A percentile compares a stretch with the other conserved stretches of the same genome.
These are phyloP conservation scores for Tremellales sp. DNA, from an alignment of 1,284 basidiomycete genomes.

Conservation along the genomic window DNA sequence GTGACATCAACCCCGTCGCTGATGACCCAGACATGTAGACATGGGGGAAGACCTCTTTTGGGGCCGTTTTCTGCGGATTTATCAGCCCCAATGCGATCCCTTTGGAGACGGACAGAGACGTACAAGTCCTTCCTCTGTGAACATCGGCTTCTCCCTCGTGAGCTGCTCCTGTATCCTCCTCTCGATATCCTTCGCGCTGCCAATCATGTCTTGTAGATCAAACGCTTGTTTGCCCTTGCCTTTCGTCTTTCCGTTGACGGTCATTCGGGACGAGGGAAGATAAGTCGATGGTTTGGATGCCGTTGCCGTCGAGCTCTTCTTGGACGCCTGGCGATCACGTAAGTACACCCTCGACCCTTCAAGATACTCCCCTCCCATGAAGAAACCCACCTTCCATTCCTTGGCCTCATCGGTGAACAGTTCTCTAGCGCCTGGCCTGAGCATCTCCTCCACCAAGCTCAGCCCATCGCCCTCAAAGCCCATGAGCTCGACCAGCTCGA, in stretches of 20 bases:
- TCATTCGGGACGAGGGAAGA: slow-evolving; percentile 23
- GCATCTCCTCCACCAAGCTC: slow-evolving; percentile 41
- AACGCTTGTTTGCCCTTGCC: slow-evolving; percentile 31
- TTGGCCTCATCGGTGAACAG: too few species aligned
- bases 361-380: too few species aligned
- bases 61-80: background rate
- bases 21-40: slow-evolving; percentile 73
- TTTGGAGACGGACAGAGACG: too few species aligned
- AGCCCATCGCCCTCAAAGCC: slow-evolving; percentile 69
- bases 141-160: slow-evolving; percentile 34
- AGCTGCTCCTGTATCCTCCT: slow-evolving; percentile 41
- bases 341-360: too few species aligned
- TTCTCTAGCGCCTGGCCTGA: slow-evolving; percentile 31
- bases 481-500: slow-evolving; percentile 72
- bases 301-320: background rate
- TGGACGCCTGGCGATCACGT: too few species aligned
- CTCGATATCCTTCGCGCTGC: slow-evolving; percentile 28
- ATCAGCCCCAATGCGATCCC: too few species aligned
- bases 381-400: too few species aligned
- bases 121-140: slow-evolving; percentile 31
- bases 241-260: slow-evolving; percentile 23
- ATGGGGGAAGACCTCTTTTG: slow-evolving; percentile 66
- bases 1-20: slow-evolving; percentile 63
- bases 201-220: slow-evolving; percentile 41
- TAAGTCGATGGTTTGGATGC: slow-evolving; percentile 4